phyloP scores from a whole-genome alignment of 331 rosid species.

The Malus hybrid region DNA sequence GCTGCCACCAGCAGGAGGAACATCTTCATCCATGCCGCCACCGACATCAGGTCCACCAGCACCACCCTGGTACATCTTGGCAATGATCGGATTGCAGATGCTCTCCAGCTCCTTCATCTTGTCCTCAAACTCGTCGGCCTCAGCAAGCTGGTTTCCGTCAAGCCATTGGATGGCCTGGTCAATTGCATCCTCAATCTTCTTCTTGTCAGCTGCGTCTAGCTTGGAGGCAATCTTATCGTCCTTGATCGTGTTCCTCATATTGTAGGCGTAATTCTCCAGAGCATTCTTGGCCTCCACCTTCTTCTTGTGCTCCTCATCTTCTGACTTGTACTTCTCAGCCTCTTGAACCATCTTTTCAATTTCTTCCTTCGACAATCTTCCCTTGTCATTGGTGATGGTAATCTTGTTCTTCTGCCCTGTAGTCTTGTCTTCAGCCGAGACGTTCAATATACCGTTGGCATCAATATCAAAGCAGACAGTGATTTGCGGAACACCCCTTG shows the following conservation, averaged over 20 bases:
- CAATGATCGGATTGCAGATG: constrained; percentile 66
- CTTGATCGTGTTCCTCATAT: constrained; percentile 75
- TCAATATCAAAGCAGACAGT: constrained; percentile 71
- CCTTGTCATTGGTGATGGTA: constrained; percentile 70
- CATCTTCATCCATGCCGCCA: constrained; percentile 43
- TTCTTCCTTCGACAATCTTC: constrained; percentile 62
- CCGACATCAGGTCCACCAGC: constrained; percentile 35
- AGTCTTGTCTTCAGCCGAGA: constrained; percentile 72
- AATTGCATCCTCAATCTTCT: constrained; percentile 61
- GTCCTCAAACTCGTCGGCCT: constrained; percentile 68
- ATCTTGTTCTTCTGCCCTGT: constrained; percentile 80
- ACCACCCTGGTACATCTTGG: constrained; percentile 60
- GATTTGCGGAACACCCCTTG: constrained; percentile 71
- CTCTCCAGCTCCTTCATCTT: constrained; percentile 80
- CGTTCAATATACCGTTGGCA: constrained; percentile 65
- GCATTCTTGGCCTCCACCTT: constrained; percentile 69
- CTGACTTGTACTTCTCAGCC: constrained; percentile 70
- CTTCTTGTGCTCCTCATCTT: constrained; percentile 81
- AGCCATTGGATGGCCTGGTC: constrained; percentile 73
- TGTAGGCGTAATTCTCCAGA: constrained; percentile 66
- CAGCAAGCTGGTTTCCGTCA: constrained; percentile 60
- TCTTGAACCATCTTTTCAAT: constrained; percentile 86
- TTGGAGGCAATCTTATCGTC: constrained; percentile 74
- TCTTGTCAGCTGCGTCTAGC: constrained; percentile 48
- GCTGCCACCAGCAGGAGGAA: constrained; percentile 43